Evolutionary conservation across 2,329 filamentous ascomycete species (phyloP).

Genomic region (Lojkania enalia): DNA sequence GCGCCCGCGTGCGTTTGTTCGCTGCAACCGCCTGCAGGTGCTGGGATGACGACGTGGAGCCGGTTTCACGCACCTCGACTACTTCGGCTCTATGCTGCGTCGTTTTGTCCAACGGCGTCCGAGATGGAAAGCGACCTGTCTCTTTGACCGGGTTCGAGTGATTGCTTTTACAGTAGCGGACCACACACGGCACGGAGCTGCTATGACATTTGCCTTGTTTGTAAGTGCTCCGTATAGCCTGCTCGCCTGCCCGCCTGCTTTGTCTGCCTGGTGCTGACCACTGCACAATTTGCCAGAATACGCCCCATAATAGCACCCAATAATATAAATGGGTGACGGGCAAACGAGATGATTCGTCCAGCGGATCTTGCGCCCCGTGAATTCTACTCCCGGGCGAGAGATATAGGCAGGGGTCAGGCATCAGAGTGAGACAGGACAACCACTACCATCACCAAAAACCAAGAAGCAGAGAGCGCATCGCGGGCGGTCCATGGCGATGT

Average conservation of each 20-base stretch:
- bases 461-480: constrained; percentile 15
- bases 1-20: constrained; percentile 23
- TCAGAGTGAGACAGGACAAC: constrained; percentile 29
- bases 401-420: constrained; percentile 26
- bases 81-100: constrained; percentile 1
- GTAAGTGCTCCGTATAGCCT: constrained; percentile 23
- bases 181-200: constrained; percentile 16
- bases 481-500: neutral
- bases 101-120: too few species aligned
- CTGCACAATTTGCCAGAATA: constrained; percentile 29
- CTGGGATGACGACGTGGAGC: constrained; percentile 21
- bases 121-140: constrained; percentile 23
- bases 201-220: constrained; percentile 20
- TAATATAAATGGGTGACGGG: constrained; percentile 25
- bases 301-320: constrained; percentile 29
- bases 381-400: constrained; percentile 8
- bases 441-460: neutral
- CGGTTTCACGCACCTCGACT: constrained; percentile 33
- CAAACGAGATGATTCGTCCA: constrained; percentile 25
- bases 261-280: constrained; percentile 17
- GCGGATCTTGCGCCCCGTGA: constrained; percentile 18
- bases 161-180: constrained; percentile 2
- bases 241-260: too few species aligned
- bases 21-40: constrained; percentile 30
- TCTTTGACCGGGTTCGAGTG: constrained; percentile 12